A percentile compares a stretch with the other conserved stretches of the same genome.
These are phyloP conservation scores for Heliamphora exappendiculata DNA, from an alignment of 148 eudicot species.

Conservation along the genomic window DNA sequence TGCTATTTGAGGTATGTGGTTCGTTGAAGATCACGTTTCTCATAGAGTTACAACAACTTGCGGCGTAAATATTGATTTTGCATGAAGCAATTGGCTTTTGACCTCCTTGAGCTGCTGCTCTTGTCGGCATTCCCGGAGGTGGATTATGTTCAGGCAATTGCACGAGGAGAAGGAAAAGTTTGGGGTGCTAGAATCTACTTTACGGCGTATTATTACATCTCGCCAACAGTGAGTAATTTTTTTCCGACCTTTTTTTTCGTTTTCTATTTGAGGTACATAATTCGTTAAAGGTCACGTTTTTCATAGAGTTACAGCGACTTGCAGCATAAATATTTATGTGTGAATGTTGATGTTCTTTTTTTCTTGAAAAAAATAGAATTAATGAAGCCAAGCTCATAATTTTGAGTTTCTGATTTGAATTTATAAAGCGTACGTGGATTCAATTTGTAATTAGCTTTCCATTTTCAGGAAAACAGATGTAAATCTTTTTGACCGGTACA, in stretches of 20 bases:
- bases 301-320: not conserved
- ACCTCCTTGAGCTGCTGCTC: conserved; percentile 76
- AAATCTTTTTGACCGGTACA: not conserved
- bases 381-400: not conserved
- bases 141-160: conserved; percentile 54
- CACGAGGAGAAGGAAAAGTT: conserved; percentile 65
- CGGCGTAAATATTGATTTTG: too few relatives aligned
- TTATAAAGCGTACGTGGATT: not conserved
- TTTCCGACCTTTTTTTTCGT: not conserved
- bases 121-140: conserved; percentile 79
- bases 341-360: too few relatives aligned
- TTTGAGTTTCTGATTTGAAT: not conserved
- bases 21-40: not conserved
- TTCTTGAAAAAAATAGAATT: too few relatives aligned
- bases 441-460: not conserved
- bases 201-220: not conserved
- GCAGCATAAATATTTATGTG: too few relatives aligned
- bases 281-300: not conserved
- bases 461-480: not conserved
- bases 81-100: conserved; percentile 71
- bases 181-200: conserved; percentile 40
- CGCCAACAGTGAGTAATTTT: not conserved
- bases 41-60: not conserved
- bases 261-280: not conserved
- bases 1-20: not conserved